Conservation (phyloP, 345 rosid species). For the Nasturtium officinale region DNA sequence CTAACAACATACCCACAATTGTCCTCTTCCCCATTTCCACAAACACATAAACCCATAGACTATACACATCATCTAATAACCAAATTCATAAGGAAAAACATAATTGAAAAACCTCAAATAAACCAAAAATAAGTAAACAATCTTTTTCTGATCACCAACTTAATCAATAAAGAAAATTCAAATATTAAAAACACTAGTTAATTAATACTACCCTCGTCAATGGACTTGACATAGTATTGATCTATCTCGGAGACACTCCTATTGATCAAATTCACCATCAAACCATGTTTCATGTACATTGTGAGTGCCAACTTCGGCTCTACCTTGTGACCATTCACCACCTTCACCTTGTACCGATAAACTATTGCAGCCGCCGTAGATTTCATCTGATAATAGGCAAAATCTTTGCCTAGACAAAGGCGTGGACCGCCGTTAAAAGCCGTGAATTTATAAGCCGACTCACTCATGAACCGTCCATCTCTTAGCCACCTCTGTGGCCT, state of each 20-base stretch:
- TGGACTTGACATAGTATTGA: slow-evolving; percentile 27
- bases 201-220: not conserved
- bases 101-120: slow-evolving; percentile 1
- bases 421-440: slow-evolving; percentile 97
- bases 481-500: slow-evolving; percentile 93
- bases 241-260: slow-evolving; percentile 28
- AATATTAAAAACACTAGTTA: slow-evolving; percentile 23
- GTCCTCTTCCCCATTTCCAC: slow-evolving; percentile 11
- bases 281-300: slow-evolving; percentile 84
- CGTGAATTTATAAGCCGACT: slow-evolving; percentile 86
- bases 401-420: slow-evolving; percentile 90
- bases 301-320: slow-evolving; percentile 78
- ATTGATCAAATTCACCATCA: slow-evolving; percentile 39
- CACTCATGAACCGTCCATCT: slow-evolving; percentile 75
- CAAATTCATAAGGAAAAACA: not conserved
- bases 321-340: slow-evolving; percentile 57
- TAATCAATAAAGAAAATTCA: slow-evolving; percentile 5
- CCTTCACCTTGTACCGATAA: slow-evolving; percentile 59
- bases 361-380: slow-evolving; percentile 73
- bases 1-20: slow-evolving; percentile 10
- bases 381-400: slow-evolving; percentile 94
- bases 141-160: slow-evolving; percentile 20
- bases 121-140: slow-evolving; percentile 28
- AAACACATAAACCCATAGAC: slow-evolving; percentile 23
- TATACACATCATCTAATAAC: slow-evolving; percentile 26